These are phyloP conservation scores for Eucalyptus cloeziana DNA, from an alignment of 345 rosid species.

Conservation along the genomic window DNA sequence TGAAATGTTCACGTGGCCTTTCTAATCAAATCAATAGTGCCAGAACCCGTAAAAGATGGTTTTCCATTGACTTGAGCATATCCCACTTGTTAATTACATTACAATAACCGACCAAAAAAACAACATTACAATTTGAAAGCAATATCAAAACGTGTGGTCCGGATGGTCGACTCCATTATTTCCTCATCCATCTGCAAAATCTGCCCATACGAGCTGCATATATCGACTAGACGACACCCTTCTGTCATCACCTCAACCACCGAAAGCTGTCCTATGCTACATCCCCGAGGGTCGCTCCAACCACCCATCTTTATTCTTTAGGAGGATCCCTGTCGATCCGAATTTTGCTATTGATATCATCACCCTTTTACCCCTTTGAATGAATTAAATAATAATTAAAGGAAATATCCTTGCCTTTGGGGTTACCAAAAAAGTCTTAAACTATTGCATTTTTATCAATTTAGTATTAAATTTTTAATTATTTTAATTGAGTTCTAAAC, in stretches of 20 bases:
- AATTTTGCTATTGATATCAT: neutral
- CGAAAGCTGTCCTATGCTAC: neutral
- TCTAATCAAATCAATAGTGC: neutral
- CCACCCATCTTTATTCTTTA: neutral
- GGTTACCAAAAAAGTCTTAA: neutral
- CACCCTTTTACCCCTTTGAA: neutral
- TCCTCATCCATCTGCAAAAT: neutral
- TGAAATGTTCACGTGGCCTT: neutral
- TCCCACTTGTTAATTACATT: neutral
- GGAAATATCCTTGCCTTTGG: neutral
- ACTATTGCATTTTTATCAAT: accelerated
- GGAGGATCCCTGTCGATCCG: neutral
- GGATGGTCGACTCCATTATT: neutral
- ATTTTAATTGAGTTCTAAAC: accelerated
- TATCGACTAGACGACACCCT: neutral
- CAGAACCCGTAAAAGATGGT: neutral
- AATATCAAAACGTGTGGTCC: neutral
- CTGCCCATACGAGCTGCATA: neutral
- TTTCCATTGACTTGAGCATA: neutral
- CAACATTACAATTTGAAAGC: neutral
- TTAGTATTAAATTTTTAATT: too few species aligned
- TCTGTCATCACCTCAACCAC: neutral
- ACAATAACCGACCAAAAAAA: neutral
- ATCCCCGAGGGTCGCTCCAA: neutral
- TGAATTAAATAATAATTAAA: neutral